A percentile compares a stretch with the other conserved stretches of the same genome.
These are phyloP conservation scores for Xylariaceae sp. DNA, from an alignment of 2,329 filamentous ascomycete genomes.

Conservation along the genomic window DNA sequence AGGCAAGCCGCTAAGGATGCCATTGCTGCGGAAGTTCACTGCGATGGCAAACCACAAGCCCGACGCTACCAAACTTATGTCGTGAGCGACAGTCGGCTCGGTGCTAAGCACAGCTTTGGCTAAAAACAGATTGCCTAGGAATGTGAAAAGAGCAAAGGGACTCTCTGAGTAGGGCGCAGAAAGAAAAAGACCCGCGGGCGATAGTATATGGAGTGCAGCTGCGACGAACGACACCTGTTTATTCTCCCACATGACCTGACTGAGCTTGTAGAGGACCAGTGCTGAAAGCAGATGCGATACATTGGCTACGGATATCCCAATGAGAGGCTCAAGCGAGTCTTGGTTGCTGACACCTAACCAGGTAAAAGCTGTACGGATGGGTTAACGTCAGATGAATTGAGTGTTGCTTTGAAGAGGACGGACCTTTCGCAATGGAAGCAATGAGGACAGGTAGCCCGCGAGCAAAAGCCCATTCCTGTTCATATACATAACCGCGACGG, in stretches of 20 bases:
- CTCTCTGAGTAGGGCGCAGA: constrained; percentile 83
- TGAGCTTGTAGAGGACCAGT: constrained; percentile 65
- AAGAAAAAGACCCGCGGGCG: constrained; percentile 84
- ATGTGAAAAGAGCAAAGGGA: constrained; percentile 71
- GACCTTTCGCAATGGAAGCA: constrained; percentile 33
- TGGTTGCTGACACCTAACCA: constrained; percentile 20
- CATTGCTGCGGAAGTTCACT: constrained; percentile 77
- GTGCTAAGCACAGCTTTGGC: constrained; percentile 42
- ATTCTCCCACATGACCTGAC: constrained; percentile 50
- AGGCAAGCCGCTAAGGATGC: constrained; percentile 73
- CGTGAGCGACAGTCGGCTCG: constrained; percentile 32
- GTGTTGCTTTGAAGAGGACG: constrained; percentile 2
- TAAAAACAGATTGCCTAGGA: constrained; percentile 69
- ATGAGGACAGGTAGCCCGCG: constrained; percentile 43
- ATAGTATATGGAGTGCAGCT: constrained; percentile 73
- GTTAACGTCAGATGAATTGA: no score
- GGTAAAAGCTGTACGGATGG: background rate
- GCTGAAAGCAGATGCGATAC: constrained; percentile 73
- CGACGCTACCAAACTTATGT: constrained; percentile 54
- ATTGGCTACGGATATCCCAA: constrained; percentile 67
- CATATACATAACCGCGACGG: constrained; percentile 62
- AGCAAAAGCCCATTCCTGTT: constrained; percentile 86
- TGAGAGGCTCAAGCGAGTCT: constrained; percentile 38
- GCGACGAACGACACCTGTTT: constrained; percentile 62
- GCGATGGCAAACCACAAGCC: constrained; percentile 69